Conservation (phyloP, 441 rosid species). For the Viola pubescens region DNA sequence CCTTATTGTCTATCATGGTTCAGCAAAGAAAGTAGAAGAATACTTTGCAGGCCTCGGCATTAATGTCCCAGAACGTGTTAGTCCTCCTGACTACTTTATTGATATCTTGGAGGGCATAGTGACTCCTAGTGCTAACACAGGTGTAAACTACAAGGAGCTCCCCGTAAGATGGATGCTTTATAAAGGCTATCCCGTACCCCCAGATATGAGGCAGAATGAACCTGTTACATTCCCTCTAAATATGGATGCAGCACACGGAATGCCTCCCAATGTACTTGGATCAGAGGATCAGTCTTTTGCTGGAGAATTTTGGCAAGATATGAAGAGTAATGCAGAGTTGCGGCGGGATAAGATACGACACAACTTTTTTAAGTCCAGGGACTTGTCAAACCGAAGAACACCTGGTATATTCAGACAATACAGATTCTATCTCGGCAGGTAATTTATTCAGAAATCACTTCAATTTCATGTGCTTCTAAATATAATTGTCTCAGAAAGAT, state of each 20-base stretch:
- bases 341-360: conserved; percentile 55
- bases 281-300: conserved; percentile 54
- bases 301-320: conserved; percentile 79
- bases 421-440: conserved; percentile 86
- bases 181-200: conserved; percentile 62
- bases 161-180: conserved; percentile 93
- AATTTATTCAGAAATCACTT: conserved; percentile 4
- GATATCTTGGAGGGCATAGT: conserved; percentile 86
- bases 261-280: conserved; percentile 18
- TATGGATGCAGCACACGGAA: conserved; percentile 19
- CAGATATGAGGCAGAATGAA: conserved; percentile 49
- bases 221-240: conserved; percentile 18
- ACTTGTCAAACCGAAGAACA: conserved; percentile 62
- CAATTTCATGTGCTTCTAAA: conserved; percentile 1
- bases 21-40: conserved; percentile 65
- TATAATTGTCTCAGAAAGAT: not conserved
- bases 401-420: conserved; percentile 59
- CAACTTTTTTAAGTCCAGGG: conserved; percentile 52
- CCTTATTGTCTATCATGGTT: conserved; percentile 71
- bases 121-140: conserved; percentile 30
- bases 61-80: conserved; percentile 70
- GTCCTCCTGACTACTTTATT: conserved; percentile 88
- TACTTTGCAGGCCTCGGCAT: conserved; percentile 82
- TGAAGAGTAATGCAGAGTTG: conserved; percentile 45
- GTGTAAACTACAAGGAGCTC: conserved; percentile 49